Conservation (phyloP, 2,329 filamentous ascomycete species). For the Claviceps arundinis region DNA sequence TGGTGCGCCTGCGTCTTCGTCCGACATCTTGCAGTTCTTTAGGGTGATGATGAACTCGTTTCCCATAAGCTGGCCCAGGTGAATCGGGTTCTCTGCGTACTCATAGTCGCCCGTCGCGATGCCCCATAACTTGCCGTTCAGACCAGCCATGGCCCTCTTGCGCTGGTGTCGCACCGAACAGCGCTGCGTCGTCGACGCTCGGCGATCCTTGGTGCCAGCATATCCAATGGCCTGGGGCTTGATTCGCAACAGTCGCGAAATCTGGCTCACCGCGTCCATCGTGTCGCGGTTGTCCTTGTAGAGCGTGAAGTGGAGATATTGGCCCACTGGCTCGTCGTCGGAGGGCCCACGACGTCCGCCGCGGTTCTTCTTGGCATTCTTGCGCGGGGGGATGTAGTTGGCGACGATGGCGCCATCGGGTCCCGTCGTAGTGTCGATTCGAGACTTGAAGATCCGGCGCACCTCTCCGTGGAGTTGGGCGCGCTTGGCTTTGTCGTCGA, state of each 20-base stretch:
- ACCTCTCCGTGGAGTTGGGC: conserved; percentile 45
- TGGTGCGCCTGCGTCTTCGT: conserved; percentile 14
- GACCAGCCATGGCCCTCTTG: conserved; percentile 45
- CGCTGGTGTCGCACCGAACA: conserved; percentile 48
- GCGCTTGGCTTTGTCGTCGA: conserved; percentile 32
- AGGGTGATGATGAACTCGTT: conserved; percentile 92
- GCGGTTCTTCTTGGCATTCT: conserved; percentile 17
- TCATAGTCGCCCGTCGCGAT: conserved; percentile 67
- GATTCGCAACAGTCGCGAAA: conserved; percentile 60
- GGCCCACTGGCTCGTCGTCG: conserved; percentile 37
- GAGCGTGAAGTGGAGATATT: conserved; percentile 79
- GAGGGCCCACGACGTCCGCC: conserved; percentile 12
- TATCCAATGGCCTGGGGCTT: conserved; percentile 61
- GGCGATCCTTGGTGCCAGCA: conserved; percentile 82
- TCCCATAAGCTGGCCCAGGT: conserved; percentile 71
- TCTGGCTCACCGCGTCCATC: conserved; percentile 73
- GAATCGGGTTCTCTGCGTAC: conserved; percentile 57
- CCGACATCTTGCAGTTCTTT: conserved; percentile 61
- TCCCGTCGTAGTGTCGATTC: conserved; percentile 61
- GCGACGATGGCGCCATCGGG: conserved; percentile 49
- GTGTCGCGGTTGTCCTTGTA: conserved; percentile 98
- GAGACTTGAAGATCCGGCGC: conserved; percentile 66
- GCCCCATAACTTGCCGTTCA: conserved; percentile 52
- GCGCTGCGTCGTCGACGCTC: conserved; percentile 74
- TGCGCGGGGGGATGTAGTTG: conserved; percentile 41